Conservation (phyloP, 2,329 filamentous ascomycete genomes). For the Colletotrichum tropicicola region DNA sequence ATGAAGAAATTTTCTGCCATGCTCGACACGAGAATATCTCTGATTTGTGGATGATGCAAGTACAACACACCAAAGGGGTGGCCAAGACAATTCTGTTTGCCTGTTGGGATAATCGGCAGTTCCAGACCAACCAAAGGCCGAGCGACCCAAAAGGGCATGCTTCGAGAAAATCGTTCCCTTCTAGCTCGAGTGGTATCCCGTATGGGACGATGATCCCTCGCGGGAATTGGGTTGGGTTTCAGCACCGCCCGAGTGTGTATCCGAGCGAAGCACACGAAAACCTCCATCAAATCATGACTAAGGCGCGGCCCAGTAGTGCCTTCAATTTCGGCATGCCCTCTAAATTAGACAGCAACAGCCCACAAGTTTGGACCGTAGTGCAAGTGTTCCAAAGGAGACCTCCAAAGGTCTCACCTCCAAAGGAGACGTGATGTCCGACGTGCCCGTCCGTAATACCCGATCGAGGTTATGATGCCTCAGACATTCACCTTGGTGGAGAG, state of each 20-base stretch:
- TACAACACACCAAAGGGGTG: conserved; percentile 19
- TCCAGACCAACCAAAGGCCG: conserved; percentile 2
- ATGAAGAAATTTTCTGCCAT: conserved; percentile 8
- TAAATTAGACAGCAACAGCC: neutral
- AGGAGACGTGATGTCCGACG: neutral
- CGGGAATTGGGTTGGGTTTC: conserved; percentile 18
- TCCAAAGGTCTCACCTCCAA: neutral
- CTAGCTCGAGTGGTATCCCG: conserved; percentile 2
- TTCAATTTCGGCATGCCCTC: neutral
- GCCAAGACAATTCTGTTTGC: conserved; percentile 17
- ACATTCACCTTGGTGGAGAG: neutral
- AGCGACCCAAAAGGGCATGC: conserved; percentile 19
- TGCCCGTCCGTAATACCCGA: neutral
- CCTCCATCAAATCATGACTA: conserved; percentile 9
- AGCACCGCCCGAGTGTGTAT: conserved; percentile 24
- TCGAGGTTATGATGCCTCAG: neutral
- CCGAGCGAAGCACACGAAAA: conserved; percentile 2
- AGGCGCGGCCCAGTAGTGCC: neutral
- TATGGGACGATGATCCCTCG: conserved; percentile 5
- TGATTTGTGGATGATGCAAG: neutral
- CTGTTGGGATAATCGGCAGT: conserved; percentile 10
- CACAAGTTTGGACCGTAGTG: too few species aligned
- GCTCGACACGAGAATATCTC: neutral
- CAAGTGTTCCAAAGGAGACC: neutral
- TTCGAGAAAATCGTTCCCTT: conserved; percentile 25